Conservation (phyloP, 2,329 filamentous ascomycete species). For the Sarocladium oryzae region DNA sequence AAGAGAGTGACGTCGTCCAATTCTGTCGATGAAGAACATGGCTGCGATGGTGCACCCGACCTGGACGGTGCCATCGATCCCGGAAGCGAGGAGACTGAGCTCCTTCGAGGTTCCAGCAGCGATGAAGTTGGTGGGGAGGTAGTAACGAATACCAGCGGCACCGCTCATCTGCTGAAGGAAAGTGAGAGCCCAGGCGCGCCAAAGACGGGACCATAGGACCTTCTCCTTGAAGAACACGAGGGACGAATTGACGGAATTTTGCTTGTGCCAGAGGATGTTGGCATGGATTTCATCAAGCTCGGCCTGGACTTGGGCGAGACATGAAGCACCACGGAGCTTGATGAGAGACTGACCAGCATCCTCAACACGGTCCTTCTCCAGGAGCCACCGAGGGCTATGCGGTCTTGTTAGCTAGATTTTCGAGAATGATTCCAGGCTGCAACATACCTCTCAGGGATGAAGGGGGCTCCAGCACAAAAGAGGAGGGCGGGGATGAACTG, state of each 20-base stretch:
- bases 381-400: conserved; percentile 26
- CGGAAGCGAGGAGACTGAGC: conserved; percentile 25
- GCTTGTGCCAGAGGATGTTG: conserved; percentile 23
- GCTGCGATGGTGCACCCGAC: conserved; percentile 27
- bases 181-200: conserved; percentile 26
- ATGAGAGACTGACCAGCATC: conserved; percentile 21
- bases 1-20: conserved; percentile 24
- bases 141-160: conserved; percentile 30
- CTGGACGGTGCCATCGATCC: conserved; percentile 27
- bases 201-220: conserved; percentile 25
- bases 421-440: background rate
- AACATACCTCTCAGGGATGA: conserved; percentile 26
- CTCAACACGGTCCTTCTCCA: conserved; percentile 22
- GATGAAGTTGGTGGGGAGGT: conserved; percentile 27
- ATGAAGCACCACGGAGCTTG: conserved; percentile 20
- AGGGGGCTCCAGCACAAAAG: conserved; percentile 23
- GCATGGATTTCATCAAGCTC: conserved; percentile 22
- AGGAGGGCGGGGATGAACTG: conserved; percentile 26
- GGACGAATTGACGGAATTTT: conserved; percentile 16
- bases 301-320: conserved; percentile 17
- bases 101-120: conserved; percentile 23
- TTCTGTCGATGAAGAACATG: conserved; percentile 26
- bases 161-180: conserved; percentile 31
- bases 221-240: conserved; percentile 25
- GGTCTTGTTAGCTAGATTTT: background rate